Base-by-base conservation (phyloP, 2,329 filamentous ascomycete genomes). In the Metarhizium anisopliae region DNA sequence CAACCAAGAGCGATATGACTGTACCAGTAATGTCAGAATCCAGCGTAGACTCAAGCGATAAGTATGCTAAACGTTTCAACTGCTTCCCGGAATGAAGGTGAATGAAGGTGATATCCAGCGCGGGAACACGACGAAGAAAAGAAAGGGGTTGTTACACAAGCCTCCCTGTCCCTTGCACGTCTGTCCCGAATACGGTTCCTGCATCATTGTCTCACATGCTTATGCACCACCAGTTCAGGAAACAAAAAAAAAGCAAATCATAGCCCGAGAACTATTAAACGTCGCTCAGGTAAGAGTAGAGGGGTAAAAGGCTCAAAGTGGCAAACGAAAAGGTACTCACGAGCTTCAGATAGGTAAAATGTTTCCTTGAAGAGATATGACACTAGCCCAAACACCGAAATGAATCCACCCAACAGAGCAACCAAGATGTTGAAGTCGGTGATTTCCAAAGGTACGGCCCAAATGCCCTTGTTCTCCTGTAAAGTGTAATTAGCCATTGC, bases 281-380 rank as follows among this genome's bases (percentile, higher is more conserved):
- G 38, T 40, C 10, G 13, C 11, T 40, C 38, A 11, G 14, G 11
- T 40, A 5, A 18, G n/a, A 16, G n/a, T 16, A 11, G 42, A 45
- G 18, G 42, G 42, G n/a, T 10, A 45, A 18, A 11, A 45, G 20
- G 11, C 8, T 16, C 7, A 6, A 45, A 2, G 3, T 45, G 7
- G 25, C 20, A 45, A 20, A 8, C n/a, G 5, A 16, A 45, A 8
- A 51, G n/a, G 16, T 16, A 82, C 87, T 68, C 76, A 93, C 90
- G 76, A 54, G 92, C 89, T 79, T 96, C 92, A 1, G 90, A 95
- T 1, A 96, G 79, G 68, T 96, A 96, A 67, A 89, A 93, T 56
- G 84, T 87, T 73, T 96, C 92, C 67, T 96, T 96, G 66, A 89
- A 79, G 18, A 96, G 79, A 67, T 91, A 95, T 1, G 90, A 96